Evolutionary conservation across 2,329 filamentous ascomycete species (phyloP).

Genomic region (Sporothrix globosa): DNA sequence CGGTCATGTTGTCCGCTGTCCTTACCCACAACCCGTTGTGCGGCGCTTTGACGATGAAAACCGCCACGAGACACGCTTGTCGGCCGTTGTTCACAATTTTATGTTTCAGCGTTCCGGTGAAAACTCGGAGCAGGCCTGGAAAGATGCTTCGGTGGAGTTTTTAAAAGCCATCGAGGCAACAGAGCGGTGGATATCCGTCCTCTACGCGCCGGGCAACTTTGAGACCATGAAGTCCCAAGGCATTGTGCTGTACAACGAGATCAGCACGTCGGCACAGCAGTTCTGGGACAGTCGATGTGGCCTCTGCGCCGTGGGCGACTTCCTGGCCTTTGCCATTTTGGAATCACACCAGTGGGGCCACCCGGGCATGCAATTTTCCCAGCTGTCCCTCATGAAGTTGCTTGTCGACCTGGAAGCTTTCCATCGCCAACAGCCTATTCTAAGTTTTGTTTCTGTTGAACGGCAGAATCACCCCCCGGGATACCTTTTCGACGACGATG

Average conservation of each 20-base stretch:
- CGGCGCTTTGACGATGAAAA: constrained; percentile 26
- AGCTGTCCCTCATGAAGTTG: constrained; percentile 39
- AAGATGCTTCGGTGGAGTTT: constrained; percentile 34
- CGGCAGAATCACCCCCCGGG: constrained; percentile 37
- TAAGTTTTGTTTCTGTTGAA: constrained; percentile 41
- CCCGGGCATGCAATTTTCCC: constrained; percentile 33
- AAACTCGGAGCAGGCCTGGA: constrained; percentile 36
- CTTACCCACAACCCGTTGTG: constrained; percentile 28
- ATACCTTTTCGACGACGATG: constrained; percentile 38
- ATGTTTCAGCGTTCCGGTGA: constrained; percentile 37
- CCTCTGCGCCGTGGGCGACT: constrained; percentile 35
- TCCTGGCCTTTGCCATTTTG: constrained; percentile 34
- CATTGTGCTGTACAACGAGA: constrained; percentile 24
- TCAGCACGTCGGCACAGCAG: constrained; percentile 24
- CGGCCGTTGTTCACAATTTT: constrained; percentile 39
- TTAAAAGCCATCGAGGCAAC: constrained; percentile 30
- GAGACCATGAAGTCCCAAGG: constrained; percentile 23
- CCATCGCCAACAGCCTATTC: constrained; percentile 41
- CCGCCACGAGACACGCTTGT: constrained; percentile 34
- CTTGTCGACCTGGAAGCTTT: constrained; percentile 44
- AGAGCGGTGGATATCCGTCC: constrained; percentile 33
- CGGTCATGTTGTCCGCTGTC: constrained; percentile 35
- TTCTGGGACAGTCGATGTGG: constrained; percentile 33
- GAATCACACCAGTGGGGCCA: constrained; percentile 38
- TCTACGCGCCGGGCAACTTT: constrained; percentile 34